A percentile compares a stretch with the other conserved stretches of the same genome.
Evolutionary conservation across 2,329 filamentous ascomycete genomes (phyloP).

Genomic region (Botrytis byssoidea): DNA sequence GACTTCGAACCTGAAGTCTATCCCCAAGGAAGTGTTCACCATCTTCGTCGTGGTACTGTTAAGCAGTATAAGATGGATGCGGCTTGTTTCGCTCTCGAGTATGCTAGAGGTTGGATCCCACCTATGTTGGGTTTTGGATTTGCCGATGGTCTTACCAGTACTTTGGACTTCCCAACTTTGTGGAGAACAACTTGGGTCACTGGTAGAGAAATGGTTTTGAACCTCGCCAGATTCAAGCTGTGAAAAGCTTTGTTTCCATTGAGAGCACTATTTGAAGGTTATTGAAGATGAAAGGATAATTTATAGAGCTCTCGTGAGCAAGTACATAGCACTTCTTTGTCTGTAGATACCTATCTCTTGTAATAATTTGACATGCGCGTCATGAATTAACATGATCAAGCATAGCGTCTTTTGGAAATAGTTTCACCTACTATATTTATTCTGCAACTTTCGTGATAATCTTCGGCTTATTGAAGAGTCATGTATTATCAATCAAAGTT

Average conservation of each 20-base stretch:
- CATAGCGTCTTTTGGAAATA: neutral
- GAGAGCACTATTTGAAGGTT: neutral
- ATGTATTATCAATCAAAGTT: neutral
- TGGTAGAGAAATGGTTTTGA: slow-evolving; percentile 70
- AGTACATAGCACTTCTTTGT: slow-evolving; percentile 3
- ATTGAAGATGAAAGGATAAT: neutral
- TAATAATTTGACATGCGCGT: neutral
- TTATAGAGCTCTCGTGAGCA: slow-evolving; percentile 5
- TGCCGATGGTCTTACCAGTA: slow-evolving; percentile 76
- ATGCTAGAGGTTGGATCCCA: slow-evolving; percentile 86
- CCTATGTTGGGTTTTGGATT: slow-evolving; percentile 90
- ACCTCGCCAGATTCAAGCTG: slow-evolving; percentile 53
- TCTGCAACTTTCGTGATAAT: neutral
- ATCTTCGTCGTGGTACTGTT: slow-evolving; percentile 66
- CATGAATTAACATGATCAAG: neutral
- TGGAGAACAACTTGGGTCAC: slow-evolving; percentile 77
- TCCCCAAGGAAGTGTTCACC: slow-evolving; percentile 66
- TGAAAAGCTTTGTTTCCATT: neutral
- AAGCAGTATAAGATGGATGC: slow-evolving; percentile 84
- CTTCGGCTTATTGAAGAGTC: neutral
- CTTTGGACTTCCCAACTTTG: slow-evolving; percentile 79
- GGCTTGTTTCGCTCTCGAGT: slow-evolving; percentile 77
- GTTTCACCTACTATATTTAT: neutral
- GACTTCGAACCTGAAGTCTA: slow-evolving; percentile 68
- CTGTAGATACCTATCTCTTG: slow-evolving; percentile 13